Evolutionary conservation across 2,329 filamentous ascomycete species (phyloP), one percentile per base, ranked within the genome.

Genomic region (Emergomyces pasteurianus): DNA sequence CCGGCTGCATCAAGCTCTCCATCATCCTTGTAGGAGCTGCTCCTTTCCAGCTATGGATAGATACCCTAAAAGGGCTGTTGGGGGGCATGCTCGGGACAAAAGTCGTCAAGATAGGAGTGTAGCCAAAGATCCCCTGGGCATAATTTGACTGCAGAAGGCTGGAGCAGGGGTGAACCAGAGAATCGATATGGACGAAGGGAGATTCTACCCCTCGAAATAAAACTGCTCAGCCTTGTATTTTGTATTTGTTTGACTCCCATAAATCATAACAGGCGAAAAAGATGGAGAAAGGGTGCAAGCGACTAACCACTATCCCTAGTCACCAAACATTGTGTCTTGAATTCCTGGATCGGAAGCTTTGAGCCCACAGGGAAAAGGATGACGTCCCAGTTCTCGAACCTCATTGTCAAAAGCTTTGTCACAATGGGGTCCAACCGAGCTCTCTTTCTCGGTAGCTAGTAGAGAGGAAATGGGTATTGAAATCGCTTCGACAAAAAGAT

Each of bases 321-420:
- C 38, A 87, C 84, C 71, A 88, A 87, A 71, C 89, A 95, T 63
- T 83, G 80, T 8, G 89, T 89, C 69, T 85, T 86, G 79, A 94
- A 95, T 74, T 95, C 90, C 72, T 89, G 88, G 60, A 92, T 74
- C 0, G 90, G 90, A 14, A 87, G 76, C 67, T 84, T 86, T 67
- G 80, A 85, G 63, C 82, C 80, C 73, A 78, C 77, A 0, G 89
- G 86, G 71, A 95, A 95, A 63, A 95, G 79, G 50, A 95, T 83
- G 60, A 94, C 82, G 69, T 95, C 90, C 90, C 90, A 95, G 69
- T 90, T 85, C 67, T 90, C 83, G 79, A 88, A 95, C 62, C 90
- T 86, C 90, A 95, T 95, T 64, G 67, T 26, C 46, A 23, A 23
- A 16, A 16, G 31, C 21, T 23, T 6, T 38, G 4, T 12, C 31